Evolutionary conservation across 345 rosid species (phyloP), one percentile per base, ranked within the genome.

Genomic region (Sisymbrium altissimum): DNA sequence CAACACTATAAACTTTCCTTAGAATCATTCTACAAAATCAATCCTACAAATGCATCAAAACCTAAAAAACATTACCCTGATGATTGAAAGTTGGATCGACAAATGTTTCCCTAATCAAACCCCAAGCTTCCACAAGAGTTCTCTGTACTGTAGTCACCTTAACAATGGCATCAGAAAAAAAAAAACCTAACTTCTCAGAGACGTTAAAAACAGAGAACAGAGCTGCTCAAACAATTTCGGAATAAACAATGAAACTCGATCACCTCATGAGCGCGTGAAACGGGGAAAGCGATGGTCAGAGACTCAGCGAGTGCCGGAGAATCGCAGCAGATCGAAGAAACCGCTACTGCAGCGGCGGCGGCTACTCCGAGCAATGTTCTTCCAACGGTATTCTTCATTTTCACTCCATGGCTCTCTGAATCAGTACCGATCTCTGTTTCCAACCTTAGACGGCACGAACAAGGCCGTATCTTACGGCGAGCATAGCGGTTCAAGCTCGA

Each of bases 41-140:
- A 56, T 23, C 54, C 6, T 30, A 50, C 13, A 68, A 48, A 43
- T 10, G 41, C 41, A 66, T 18, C 38, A 27, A 17, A 21, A 27
- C 25, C 33, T 23, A 1, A 63, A n/a, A 32, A 25, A 23, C 50
- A 36, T 18, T 82, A 87, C 98, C 98, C 77, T 93, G 98, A 77
- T 90, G 95, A 66, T 88, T 93, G 69, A 81, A 90, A 17, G 97
- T 86, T 41, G 97, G 98, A 72, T 93, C 98, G 0, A 93, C 77
- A 33, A 93, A 93, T 35, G 97, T 87, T 79, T 93, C 97, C 73
- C 95, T 83, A 78, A 93, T 93, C 78, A 93, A 83, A 53, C 96
- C 95, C 97, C 96, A 92, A 60, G 98, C 91, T 80, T 92, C 96
- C 77, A 92, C 92, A 32, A 92, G 96, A 57, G 98, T 92, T 81